Percentiles rank a stretch among this genome's conserved stretches.
phyloP scores from a whole-genome alignment of 331 rosid genomes.

The Cydonia oblonga region DNA sequence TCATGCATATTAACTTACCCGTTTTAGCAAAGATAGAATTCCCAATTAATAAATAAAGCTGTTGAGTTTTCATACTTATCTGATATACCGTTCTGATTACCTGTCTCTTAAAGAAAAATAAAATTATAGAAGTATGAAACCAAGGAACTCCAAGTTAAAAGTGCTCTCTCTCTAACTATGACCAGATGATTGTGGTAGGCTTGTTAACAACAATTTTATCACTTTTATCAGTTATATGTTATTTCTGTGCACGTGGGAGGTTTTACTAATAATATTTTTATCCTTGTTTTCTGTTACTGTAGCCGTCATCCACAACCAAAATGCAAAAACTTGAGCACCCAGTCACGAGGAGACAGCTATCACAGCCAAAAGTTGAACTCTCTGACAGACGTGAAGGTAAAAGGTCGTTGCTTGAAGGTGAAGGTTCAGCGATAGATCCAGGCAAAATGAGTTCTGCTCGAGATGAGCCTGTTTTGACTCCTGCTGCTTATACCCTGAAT shows the following conservation, averaged over 20 bases:
- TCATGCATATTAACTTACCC: background rate
- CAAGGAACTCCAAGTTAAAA: background rate
- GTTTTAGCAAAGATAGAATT: background rate
- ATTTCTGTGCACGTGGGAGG: background rate
- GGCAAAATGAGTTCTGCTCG: conserved; percentile 8
- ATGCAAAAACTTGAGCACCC: conserved; percentile 43
- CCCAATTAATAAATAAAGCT: too few relatives aligned
- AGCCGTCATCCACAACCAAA: conserved; percentile 52
- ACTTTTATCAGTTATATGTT: background rate
- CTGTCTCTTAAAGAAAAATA: background rate
- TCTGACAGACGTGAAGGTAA: conserved; percentile 29
- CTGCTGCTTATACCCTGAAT: conserved; percentile 13
- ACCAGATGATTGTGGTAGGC: background rate
- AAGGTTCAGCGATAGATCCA: conserved; percentile 16
- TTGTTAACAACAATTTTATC: background rate
- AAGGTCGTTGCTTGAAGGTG: conserved; percentile 34
- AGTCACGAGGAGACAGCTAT: conserved; percentile 24
- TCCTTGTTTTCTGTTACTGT: conserved; percentile 8
- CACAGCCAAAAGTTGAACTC: background rate
- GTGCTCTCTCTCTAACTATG: background rate
- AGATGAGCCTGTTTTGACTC: conserved; percentile 12
- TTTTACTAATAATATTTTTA: conserved; percentile 1
- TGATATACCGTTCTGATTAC: background rate
- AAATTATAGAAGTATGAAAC: background rate
- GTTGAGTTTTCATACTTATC: background rate